Evolutionary conservation across 495 filamentous ascomycete genomes (phyloP), one percentile per base, ranked within the genome.

Genomic region (Durotheca rogersii): DNA sequence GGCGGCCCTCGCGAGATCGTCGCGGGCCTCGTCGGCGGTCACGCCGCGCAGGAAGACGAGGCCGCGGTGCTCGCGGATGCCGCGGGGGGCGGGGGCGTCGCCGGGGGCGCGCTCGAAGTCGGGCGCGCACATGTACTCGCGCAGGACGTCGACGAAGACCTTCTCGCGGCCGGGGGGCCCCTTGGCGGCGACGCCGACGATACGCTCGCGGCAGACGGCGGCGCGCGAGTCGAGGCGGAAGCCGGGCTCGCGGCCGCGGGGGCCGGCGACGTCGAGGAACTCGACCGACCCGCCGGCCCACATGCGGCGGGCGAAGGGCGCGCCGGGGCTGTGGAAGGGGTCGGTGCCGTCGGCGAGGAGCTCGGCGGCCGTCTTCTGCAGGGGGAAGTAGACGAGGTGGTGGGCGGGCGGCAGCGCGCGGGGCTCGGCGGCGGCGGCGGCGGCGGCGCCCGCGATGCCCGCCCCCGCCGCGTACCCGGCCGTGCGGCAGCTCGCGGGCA

Each of bases 281-380:
- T 55, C 58, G 2, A 83, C 60, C 4, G 73, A 68, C 0, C 88
- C 89, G 18, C 87, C 88, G 2, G 85, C 86, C 89, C 89, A 94
- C 81, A 94, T 84, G 17, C 88, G 80, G 16, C 85, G 74, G 17
- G 73, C 78, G 49, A 82, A 91, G 0, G 84, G 81, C 0, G 47
- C 21, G 2, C 80, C 78, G 25, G 89, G 88, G 33, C 77, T 83
- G 50, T 90, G 87, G 1, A 78, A 77, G 2, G 70, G 66, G 66
- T 92, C 89, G 1, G 86, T 87, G 25, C 88, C 88, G 67, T 94
- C 89, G 2, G 66, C 59, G 1, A 83, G 76, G 3, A 91, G 76
- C 2, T 76, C 60, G 11, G 59, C 67, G 47, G 78, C 71, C 1
- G 75, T 66, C 37, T 79, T 72, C 29, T 76, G 73, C 0, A 83